Evolutionary conservation across 2,329 filamentous ascomycete species (phyloP), one percentile per base, ranked within the genome.

Genomic region (Aphanoascus verrucosus): DNA sequence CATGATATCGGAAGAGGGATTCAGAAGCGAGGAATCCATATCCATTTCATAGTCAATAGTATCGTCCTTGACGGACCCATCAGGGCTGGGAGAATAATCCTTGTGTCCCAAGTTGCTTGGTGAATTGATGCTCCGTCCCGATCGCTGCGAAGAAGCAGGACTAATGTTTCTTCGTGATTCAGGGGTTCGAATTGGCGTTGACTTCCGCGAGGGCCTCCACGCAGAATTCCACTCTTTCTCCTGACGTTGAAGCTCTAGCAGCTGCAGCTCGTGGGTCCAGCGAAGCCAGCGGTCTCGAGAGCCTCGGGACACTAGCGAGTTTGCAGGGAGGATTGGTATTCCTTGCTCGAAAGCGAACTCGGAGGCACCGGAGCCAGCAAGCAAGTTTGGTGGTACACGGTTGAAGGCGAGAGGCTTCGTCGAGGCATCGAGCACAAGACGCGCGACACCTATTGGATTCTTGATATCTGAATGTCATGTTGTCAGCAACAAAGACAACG

Each of bases 401-500:
- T 86, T 82, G 49, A 97, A 78, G 6, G 88, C 87, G n/a, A 97
- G 72, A 0, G 86, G 82, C 55, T 82, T 78, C 48, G 80, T 85
- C 54, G 88, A 87, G 55, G 80, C 78, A 54, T 95, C 85, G 19
- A 95, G 81, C 23, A 98, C 82, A 37, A 86, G 69, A 45, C 91
- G 86, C 51, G 93, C 93, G 5, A 96, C 76, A 6, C 83, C 86
- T 37, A 98, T 90, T 0, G 93, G 93, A 61, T 98, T 98, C 61
- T 86, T 90, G 65, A 98, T 83, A 64, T 91, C 89, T 94, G 59
- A 40, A 54, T 2, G 35, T 37, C 23, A 32, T 28, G 42, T 20
- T 20, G 12, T 49, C 15, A 38, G 15, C 6, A 14, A 7, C 28
- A 41, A 11, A n/a, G n/a, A 3, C 20, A 9, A 38, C 9, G 34